Base-by-base conservation (phyloP, 208 protist species). In the Wallacemonas sp. region DNA sequence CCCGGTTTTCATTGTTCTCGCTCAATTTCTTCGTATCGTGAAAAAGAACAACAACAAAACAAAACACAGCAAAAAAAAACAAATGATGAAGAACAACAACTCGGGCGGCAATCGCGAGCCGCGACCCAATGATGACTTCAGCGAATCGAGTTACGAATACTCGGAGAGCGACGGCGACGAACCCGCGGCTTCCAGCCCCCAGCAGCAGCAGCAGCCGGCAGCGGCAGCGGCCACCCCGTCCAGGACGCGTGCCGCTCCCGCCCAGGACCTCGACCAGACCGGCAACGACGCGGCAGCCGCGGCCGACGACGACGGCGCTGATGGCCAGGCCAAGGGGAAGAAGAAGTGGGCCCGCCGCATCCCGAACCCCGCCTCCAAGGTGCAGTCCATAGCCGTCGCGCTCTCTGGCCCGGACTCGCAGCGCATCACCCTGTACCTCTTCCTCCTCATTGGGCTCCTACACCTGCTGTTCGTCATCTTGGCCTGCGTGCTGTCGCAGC, bases 391-490 rank as follows among this genome's bases (percentile, higher is more conserved):
- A 12, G 62, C 56, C 6, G 46, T 34, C 1, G 41, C 58, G 0
- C 30, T 83, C 5, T 46, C 58, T 21, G 65, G 72, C 30, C 46
- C 61, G 0, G 76, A 81, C 58, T 63, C 54, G 16, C 83, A 90
- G 65, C 80, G 78, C 11, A 48, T 83, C 23, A 30, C 56, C 52
- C 58, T 84, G 9, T 83, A 84, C 30, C 30, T 85, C 16, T 83
- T 85, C 34, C 70, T 90, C 38, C 17, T 65, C 21, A 54, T 88
- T 12, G 16, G 63, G 11, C 64, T 68, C 1, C 0, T 92, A 5
- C 72, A 88, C 29, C 61, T 86, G 4, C 66, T 94, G 32, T 94
- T 94, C 44, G 43, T 81, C 2, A 87, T 87, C 33, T 54, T 94
- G 2, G 62, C 70, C 3, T 82, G 74, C 34, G 38, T 77, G 3